A percentile compares a stretch with the other conserved stretches of the same genome.
Conservation (phyloP, 169 alveolate genomes). For the Cryptosporidium felis region DNA sequence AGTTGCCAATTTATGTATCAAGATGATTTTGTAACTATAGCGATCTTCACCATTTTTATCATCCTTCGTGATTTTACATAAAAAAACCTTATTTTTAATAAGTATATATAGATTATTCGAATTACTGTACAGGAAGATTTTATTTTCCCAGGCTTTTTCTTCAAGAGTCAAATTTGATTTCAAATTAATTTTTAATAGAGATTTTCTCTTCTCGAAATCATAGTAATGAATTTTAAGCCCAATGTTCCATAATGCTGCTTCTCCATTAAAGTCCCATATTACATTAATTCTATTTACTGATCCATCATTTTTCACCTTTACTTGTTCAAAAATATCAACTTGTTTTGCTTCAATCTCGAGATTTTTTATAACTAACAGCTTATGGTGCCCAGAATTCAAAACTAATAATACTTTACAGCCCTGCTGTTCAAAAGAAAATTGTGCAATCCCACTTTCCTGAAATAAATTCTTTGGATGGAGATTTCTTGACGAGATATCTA, state of each 20-base stretch:
- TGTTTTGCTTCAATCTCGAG: not conserved
- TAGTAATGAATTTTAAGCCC: not conserved
- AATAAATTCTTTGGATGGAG: not conserved
- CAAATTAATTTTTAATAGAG: not conserved
- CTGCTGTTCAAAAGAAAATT: not conserved
- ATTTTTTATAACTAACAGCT: not conserved
- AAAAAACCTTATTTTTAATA: constrained; percentile 3
- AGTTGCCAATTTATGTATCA: constrained; percentile 7
- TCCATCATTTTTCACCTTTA: too few relatives aligned
- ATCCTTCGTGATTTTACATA: not conserved
- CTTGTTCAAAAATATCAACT: not conserved
- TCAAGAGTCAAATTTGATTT: not conserved
- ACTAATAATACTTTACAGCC: not conserved
- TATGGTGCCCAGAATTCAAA: not conserved
- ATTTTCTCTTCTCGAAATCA: not conserved
- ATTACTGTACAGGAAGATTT: not conserved
- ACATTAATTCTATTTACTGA: constrained; percentile 9
- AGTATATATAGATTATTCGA: constrained; percentile 6
- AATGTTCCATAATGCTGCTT: constrained; percentile 19
- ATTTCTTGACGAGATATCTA: not conserved
- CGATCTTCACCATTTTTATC: not conserved
- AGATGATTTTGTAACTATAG: not conserved
- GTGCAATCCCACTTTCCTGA: not conserved
- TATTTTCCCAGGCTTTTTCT: not conserved
- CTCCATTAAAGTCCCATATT: not conserved